Evolutionary conservation across 805 yeast species (phyloP), one percentile per base, ranked within the genome.

Genomic region (Ogataea pini): DNA sequence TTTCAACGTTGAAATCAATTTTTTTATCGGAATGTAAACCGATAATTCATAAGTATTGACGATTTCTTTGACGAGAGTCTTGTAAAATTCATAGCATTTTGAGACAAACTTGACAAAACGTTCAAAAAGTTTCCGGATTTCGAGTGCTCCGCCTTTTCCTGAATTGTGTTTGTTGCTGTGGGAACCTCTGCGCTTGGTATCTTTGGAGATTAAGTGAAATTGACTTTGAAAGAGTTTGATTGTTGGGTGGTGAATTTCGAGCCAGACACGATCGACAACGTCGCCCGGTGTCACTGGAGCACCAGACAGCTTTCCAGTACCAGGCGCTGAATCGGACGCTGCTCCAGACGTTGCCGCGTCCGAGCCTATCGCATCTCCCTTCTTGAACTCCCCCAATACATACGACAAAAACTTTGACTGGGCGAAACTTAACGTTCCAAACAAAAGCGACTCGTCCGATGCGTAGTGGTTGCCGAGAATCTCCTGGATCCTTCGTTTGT

Each of bases 231-330:
- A 83, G 60, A 75, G 75, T 55, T 81, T 83, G 51, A 84, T 73
- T 2, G 80, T 76, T 1, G 89, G 89, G 56, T 82, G 80, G 55
- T 82, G 85, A 52, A 85, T 73, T 4, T 79, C 79, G 27, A 71
- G 61, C 90, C 90, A 85, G 17, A 81, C 63, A 4, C 62, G 56
- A 44, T 80, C 85, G 16, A 85, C 70, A 6, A 77, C 63, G 2
- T 62, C 59, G 34, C 56, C 64, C 6, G 63, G 52, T n/a, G n/a
- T n/a, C n/a, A n/a, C n/a, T n/a, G n/a, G n/a, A n/a, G n/a, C n/a
- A n/a, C n/a, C n/a, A n/a, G n/a, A n/a, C n/a, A n/a, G n/a, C n/a
- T n/a, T n/a, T n/a, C n/a, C n/a, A n/a, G n/a, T n/a, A n/a, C n/a
- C n/a, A n/a, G n/a, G n/a, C n/a, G n/a, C n/a, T n/a, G n/a, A n/a